A percentile compares a stretch with the other conserved stretches of the same genome.
Conservation (phyloP, 257 asterid genomes). For the Forsythia viridissima region DNA sequence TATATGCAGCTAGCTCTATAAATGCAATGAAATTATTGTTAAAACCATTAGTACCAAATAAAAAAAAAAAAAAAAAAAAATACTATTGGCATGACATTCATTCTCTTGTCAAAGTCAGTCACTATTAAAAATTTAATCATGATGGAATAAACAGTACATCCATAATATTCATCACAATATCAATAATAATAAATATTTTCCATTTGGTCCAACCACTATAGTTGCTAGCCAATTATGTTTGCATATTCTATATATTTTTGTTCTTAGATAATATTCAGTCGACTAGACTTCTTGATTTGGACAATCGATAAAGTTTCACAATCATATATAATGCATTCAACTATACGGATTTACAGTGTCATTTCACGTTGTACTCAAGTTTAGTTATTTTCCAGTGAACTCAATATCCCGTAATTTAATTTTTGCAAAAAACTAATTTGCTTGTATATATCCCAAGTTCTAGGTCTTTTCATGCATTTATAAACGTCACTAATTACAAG, state of each 20-base stretch:
- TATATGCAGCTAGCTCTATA: conserved; percentile 15
- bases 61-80: conserved; percentile 18
- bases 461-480: not conserved
- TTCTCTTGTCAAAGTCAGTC: conserved; percentile 49
- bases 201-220: not conserved
- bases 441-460: not conserved
- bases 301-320: not conserved
- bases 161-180: conserved; percentile 18
- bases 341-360: not conserved
- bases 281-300: not conserved
- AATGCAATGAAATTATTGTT: conserved; percentile 36
- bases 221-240: not conserved
- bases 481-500: not conserved
- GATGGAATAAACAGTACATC: conserved; percentile 16
- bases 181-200: not conserved
- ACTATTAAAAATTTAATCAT: conserved; percentile 31
- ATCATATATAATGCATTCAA: not conserved
- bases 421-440: not conserved
- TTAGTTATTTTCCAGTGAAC: not conserved
- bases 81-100: conserved; percentile 49
- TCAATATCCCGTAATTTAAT: not conserved
- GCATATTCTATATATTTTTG: not conserved
- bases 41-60: conserved; percentile 13
- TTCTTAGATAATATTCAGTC: too few relatives aligned
- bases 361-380: not conserved